These are phyloP conservation scores for Rosa persica DNA, from an alignment of 306 rosid genomes.

Conservation along the genomic window DNA sequence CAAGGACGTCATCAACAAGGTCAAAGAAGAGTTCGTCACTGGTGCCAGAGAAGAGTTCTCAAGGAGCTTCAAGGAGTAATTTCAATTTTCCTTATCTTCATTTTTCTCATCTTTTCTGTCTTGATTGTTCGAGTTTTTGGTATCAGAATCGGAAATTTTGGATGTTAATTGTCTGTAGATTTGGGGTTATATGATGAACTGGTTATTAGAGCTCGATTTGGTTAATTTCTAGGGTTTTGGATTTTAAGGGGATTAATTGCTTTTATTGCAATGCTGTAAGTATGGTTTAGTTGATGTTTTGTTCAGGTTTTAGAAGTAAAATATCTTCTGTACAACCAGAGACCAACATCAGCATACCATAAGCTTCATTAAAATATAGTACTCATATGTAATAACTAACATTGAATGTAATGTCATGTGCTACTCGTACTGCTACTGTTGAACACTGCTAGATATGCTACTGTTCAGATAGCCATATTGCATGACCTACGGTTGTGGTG, in stretches of 20 bases:
- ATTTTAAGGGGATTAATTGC: not conserved
- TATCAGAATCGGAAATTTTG: not conserved
- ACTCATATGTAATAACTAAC: no score
- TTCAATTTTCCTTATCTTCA: not conserved
- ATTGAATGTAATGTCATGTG: no score
- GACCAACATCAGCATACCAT: no score
- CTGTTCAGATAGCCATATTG: no score
- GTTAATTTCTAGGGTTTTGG: constrained; percentile 37
- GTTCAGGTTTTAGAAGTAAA: no score
- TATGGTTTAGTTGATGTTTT: constrained; percentile 13
- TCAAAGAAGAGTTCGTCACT: constrained; percentile 84
- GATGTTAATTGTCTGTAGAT: constrained; percentile 3
- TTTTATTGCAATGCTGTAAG: not conserved
- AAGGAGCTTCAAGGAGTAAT: constrained; percentile 97
- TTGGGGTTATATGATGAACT: constrained; percentile 14
- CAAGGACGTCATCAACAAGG: constrained; percentile 90
- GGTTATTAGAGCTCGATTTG: constrained; percentile 55
- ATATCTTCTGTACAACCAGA: no score
- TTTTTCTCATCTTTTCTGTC: not conserved
- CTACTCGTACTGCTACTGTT: no score
- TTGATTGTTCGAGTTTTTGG: not conserved
- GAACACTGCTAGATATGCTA: no score
- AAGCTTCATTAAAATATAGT: no score
- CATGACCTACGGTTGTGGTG: no score
- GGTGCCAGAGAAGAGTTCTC: constrained; percentile 95